Percentiles rank a stretch among this genome's conserved stretches.
Conservation (phyloP, 1,139 yeast species). For the Saccharomycopsis crataegensis region DNA sequence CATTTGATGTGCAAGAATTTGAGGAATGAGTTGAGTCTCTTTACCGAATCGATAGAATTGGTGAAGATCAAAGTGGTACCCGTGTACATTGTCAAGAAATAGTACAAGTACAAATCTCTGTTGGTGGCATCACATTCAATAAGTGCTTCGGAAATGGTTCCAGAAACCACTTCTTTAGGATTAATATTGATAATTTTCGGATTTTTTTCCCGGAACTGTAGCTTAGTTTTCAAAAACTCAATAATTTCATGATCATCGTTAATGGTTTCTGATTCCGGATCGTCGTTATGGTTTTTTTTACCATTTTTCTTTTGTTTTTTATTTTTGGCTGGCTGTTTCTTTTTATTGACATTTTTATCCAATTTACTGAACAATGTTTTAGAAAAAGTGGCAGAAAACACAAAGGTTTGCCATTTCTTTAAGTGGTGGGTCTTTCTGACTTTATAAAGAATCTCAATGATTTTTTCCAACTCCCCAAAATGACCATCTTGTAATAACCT, state of each 20-base stretch:
- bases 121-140: conserved; percentile 89
- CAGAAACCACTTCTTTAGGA: conserved; percentile 76
- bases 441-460: conserved; percentile 48
- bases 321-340: conserved; percentile 19
- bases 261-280: conserved; percentile 34
- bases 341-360: conserved; percentile 33
- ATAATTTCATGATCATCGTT: conserved; percentile 48
- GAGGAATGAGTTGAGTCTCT: conserved; percentile 71
- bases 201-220: conserved; percentile 49
- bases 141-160: conserved; percentile 72
- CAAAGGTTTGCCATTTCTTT: conserved; percentile 79
- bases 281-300: conserved; percentile 31
- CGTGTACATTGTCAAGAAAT: conserved; percentile 78
- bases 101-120: conserved; percentile 84
- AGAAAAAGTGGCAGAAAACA: conserved; percentile 92
- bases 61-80: conserved; percentile 90
- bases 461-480: conserved; percentile 84
- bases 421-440: conserved; percentile 26
- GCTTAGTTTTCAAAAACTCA: conserved; percentile 46
- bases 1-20: conserved; percentile 64
- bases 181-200: conserved; percentile 76
- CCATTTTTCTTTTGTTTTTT: conserved; percentile 21
- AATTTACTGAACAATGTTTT: conserved; percentile 74
- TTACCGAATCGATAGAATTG: conserved; percentile 89
- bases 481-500: conserved; percentile 92